phyloP scores from a whole-genome alignment of 306 rosid species.

The Fragaria ananassa region DNA sequence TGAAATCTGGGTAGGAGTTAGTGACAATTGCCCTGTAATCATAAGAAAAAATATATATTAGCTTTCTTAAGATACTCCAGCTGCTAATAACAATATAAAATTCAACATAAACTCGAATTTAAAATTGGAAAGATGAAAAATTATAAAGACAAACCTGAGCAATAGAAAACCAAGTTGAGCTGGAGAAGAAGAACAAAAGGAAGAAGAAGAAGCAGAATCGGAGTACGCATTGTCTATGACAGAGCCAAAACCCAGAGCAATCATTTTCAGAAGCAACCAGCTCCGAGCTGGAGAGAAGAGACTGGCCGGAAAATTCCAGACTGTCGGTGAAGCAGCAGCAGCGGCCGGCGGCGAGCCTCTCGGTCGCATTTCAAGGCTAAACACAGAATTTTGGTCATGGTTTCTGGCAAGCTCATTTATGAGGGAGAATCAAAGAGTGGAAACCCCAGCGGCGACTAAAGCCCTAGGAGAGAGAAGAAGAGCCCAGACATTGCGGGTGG shows the following conservation, averaged over 20 bases:
- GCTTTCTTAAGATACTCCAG: conserved; percentile 12
- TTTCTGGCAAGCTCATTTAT: not conserved
- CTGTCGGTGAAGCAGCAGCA: conserved; percentile 26
- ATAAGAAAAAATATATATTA: not conserved
- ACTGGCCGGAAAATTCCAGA: conserved; percentile 18
- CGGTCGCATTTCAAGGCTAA: conserved; percentile 15
- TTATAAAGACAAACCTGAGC: conserved; percentile 45
- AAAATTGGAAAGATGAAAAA: not conserved
- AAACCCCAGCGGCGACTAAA: conserved; percentile 21
- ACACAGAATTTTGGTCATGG: conserved; percentile 30
- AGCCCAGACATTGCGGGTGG: conserved; percentile 31
- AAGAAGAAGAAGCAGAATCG: conserved; percentile 21
- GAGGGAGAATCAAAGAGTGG: not conserved
- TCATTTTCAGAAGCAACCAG: conserved; percentile 36
- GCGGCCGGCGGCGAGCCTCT: conserved; percentile 25
- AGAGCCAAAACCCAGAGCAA: conserved; percentile 31
- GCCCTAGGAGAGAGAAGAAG: conserved; percentile 48
- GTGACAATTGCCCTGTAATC: conserved; percentile 41
- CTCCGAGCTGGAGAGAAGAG: conserved; percentile 24
- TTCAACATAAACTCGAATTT: not conserved
- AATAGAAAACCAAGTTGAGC: conserved; percentile 40
- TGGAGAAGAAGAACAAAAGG: conserved; percentile 36
- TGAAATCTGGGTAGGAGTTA: conserved; percentile 41
- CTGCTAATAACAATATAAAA: not conserved
- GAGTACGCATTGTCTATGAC: conserved; percentile 58